A percentile compares a stretch with the other conserved stretches of the same genome.
These are phyloP conservation scores for Floccularia luteovirens DNA, from an alignment of 768 basidiomycete genomes.

Conservation along the genomic window DNA sequence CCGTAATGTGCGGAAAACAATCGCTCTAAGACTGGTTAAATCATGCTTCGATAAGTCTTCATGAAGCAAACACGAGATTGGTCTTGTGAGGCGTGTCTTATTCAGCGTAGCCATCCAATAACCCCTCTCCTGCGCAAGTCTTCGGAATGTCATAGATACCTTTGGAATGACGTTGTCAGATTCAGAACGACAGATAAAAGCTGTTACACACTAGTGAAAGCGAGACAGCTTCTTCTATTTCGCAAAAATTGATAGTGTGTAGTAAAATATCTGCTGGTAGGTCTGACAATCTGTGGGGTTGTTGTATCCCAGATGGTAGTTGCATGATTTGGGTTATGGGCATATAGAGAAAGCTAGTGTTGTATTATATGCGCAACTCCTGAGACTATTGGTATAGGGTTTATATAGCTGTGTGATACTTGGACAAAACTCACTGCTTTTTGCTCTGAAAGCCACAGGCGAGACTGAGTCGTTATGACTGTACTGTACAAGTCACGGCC, in stretches of 20 bases:
- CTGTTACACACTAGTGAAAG: constrained; percentile 1
- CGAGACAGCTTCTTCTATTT: constrained; percentile 1
- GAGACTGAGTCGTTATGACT: no score
- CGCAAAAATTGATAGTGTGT: background rate
- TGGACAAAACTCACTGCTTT: no score
- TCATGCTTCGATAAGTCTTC: background rate
- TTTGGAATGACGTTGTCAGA: no score
- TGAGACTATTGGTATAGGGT: no score
- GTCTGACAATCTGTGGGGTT: background rate
- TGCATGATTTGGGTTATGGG: background rate
- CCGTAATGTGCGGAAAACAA: constrained; percentile 1
- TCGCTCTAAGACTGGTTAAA: background rate
- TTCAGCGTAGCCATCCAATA: constrained; percentile 6
- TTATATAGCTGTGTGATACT: no score
- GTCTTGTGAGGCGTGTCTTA: background rate
- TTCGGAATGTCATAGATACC: constrained; percentile 3
- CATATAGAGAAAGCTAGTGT: no score
- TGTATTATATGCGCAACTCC: no score
- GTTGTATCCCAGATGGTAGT: background rate
- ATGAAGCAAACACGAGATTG: background rate
- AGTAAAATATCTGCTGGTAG: constrained; percentile 1
- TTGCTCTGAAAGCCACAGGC: no score
- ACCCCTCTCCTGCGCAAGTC: constrained; percentile 4
- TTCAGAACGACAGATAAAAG: background rate
- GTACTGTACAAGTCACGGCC: no score